These are phyloP conservation scores for Russula lepida DNA, from an alignment of 768 basidiomycete genomes.

Conservation along the genomic window DNA sequence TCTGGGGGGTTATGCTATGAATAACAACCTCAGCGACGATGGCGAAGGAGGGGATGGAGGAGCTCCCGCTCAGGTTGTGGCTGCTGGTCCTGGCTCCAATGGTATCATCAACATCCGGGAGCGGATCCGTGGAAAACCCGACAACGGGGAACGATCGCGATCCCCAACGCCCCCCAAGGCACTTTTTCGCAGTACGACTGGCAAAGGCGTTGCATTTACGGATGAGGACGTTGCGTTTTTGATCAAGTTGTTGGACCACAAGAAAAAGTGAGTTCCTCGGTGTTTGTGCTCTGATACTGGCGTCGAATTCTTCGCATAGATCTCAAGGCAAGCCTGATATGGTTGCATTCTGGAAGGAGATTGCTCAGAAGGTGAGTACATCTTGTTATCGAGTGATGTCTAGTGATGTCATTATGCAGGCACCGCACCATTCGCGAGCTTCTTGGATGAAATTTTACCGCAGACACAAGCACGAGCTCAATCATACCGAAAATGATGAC, in stretches of 20 bases:
- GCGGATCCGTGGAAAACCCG: slow-evolving; percentile 31
- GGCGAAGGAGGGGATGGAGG: slow-evolving; percentile 37
- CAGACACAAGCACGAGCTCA: slow-evolving; percentile 76
- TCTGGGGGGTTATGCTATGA: slow-evolving; percentile 78
- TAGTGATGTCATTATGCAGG: slow-evolving; percentile 33
- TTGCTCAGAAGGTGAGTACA: slow-evolving; percentile 49
- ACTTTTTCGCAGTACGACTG: slow-evolving; percentile 76
- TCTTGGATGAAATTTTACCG: slow-evolving; percentile 95
- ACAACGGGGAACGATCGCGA: slow-evolving; percentile 40
- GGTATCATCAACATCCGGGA: slow-evolving; percentile 39
- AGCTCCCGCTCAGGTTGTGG: slow-evolving; percentile 15
- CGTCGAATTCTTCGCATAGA: slow-evolving; percentile 29
- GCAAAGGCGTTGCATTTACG: slow-evolving; percentile 86
- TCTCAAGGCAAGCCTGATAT: slow-evolving; percentile 58
- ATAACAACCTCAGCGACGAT: slow-evolving; percentile 56
- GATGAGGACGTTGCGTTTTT: slow-evolving; percentile 74
- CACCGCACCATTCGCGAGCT: slow-evolving; percentile 83
- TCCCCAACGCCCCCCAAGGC: slow-evolving; percentile 79
- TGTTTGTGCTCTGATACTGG: background rate
- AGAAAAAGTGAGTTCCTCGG: slow-evolving; percentile 41
- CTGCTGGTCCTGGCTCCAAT: slow-evolving; percentile 31
- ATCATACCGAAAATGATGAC: slow-evolving; percentile 55
- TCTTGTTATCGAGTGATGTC: slow-evolving; percentile 7
- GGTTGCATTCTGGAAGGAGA: slow-evolving; percentile 75
- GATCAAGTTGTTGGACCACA: slow-evolving; percentile 67